A percentile compares a stretch with the other conserved stretches of the same genome.
phyloP scores from a whole-genome alignment of 129 eudicot species.

The Flaveria brownii region DNA sequence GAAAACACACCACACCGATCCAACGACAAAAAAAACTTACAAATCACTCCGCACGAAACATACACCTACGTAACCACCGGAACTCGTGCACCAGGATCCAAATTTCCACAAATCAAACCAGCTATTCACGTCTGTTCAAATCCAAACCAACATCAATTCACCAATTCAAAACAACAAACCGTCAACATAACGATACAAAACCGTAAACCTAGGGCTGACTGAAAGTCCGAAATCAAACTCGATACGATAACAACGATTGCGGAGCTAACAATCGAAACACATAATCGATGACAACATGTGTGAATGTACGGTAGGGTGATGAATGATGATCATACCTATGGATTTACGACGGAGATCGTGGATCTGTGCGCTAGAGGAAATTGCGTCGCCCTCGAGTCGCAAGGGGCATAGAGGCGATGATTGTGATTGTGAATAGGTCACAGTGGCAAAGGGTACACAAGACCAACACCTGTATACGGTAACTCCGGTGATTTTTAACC shows the following conservation, averaged over 20 bases:
- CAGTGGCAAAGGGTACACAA: too few relatives aligned
- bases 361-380: not conserved
- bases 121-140: conserved; percentile 12
- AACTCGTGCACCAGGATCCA: conserved; percentile 8
- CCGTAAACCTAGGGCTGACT: conserved; percentile 30
- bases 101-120: not conserved
- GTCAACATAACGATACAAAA: not conserved
- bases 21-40: not conserved
- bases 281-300: conserved; percentile 17
- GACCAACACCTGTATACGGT: too few relatives aligned
- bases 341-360: not conserved
- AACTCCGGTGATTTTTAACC: not conserved
- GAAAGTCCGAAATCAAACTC: conserved; percentile 18
- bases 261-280: not conserved
- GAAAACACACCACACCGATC: not conserved
- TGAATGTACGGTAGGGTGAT: not conserved
- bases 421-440: too few relatives aligned
- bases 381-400: not conserved
- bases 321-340: not conserved
- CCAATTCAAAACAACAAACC: not conserved
- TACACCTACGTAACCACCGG: conserved; percentile 1
- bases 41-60: conserved; percentile 19
- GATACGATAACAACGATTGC: not conserved
- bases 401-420: too few relatives aligned
- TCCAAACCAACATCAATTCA: conserved; percentile 2